These are phyloP conservation scores for Diaporthe australafricana DNA, from an alignment of 2,329 filamentous ascomycete species.

Conservation along the genomic window DNA sequence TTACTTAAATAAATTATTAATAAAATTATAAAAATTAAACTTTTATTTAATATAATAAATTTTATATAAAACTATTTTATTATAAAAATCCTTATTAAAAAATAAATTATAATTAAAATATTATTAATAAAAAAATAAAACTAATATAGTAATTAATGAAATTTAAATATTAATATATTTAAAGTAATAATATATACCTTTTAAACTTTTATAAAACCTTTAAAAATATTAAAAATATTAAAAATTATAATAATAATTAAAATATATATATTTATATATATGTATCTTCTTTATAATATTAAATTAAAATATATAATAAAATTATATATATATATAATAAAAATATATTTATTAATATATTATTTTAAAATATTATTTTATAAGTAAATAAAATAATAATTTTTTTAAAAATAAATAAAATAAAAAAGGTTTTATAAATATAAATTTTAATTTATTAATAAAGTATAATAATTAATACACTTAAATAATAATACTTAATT, in stretches of 20 bases:
- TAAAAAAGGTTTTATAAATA: no score
- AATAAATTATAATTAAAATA: not conserved
- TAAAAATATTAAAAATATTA: no score
- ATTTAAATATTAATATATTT: not conserved
- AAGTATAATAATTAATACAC: no score
- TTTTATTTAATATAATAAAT: not conserved
- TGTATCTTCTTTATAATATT: not conserved
- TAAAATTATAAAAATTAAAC: not conserved
- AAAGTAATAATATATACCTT: not conserved
- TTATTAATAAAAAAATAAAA: not conserved
- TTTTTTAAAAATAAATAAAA: no score
- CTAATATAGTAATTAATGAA: not conserved
- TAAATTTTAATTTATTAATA: no score
- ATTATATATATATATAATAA: no score
- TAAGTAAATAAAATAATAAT: no score
- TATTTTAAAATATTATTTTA: no score
- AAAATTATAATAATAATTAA: not conserved
- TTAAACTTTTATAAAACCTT: not conserved
- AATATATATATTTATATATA: not conserved
- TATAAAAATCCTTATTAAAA: not conserved
- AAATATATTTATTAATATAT: no score
- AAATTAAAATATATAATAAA: no score
- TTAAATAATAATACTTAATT: no score
- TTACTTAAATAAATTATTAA: not conserved
- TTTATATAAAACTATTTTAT: not conserved